Evolutionary conservation across 805 yeast genomes (phyloP), one percentile per base, ranked within the genome.

Genomic region (Suhomyces pyralidae): DNA sequence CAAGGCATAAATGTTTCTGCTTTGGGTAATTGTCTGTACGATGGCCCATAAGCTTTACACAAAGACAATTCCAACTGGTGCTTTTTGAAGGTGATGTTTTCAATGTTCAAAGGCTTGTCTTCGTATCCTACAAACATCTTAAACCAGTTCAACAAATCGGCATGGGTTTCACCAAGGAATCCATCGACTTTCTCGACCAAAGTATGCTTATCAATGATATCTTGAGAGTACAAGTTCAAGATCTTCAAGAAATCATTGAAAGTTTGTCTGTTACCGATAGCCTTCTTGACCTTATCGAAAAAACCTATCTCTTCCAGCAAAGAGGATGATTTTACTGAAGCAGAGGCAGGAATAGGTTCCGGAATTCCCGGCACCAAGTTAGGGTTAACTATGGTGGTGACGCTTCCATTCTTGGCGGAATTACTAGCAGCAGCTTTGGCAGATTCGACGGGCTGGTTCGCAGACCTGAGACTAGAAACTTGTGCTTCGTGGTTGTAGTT

Each of bases 1-100:
- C 98, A 93, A 20, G 98, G 97, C 96, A 91, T 91, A 64, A 83
- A 88, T 0, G 97, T 90, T 67, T 93, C 98, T 0, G 94, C 83
- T 62, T 92, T 92, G 25, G 99, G 99, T 51, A 93, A 78, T 62
- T 88, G 83, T 64, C 97, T 83, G 69, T 94, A 94, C 44, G 97
- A 88, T 17, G 98, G 97, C 9, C 98, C 98, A 64, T 89, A 90
- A 4, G 97, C 88, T 67, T 94, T 90, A 73, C 98, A 94, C 61
- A 90, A 78, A 28, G 93, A 85, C 52, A 94, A 79, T 63, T 94
- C 98, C 55, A 94, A 76, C 60, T 88, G 91, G 65, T 93, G 98
- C 69, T 94, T 94, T 68, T 89, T 91, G 76, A 85, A 89, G 19
- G 81, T 79, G 60, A 94, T 87, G 67, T 90, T 88, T 69, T 96